Evolutionary conservation across 345 rosid genomes (phyloP).

Genomic region (Salix brachista): DNA sequence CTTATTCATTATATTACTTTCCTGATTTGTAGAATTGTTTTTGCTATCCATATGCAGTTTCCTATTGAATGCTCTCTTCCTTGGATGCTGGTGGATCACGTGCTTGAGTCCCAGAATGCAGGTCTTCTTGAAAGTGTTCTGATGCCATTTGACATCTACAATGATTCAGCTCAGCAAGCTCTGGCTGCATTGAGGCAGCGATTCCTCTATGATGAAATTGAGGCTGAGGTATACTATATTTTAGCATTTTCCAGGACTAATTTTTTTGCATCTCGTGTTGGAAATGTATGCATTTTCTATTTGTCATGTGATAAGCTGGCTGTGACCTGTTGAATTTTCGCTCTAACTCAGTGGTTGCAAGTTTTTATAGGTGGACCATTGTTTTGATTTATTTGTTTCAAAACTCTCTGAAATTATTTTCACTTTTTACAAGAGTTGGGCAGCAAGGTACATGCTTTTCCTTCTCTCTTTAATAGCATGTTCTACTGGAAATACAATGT

Average conservation of each 20-base stretch:
- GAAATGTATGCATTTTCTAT: neutral
- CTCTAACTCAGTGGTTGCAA: neutral
- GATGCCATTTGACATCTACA: conserved; percentile 91
- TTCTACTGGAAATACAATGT: conserved; percentile 11
- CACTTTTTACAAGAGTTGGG: conserved; percentile 98
- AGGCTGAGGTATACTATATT: conserved; percentile 73
- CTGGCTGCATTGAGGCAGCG: conserved; percentile 79
- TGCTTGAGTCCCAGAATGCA: conserved; percentile 71
- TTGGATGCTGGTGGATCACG: conserved; percentile 94
- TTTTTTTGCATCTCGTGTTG: conserved; percentile 3
- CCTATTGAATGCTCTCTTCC: conserved; percentile 99
- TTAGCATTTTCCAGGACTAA: neutral
- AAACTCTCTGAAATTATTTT: conserved; percentile 75
- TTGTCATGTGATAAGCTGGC: neutral
- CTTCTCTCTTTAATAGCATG: neutral
- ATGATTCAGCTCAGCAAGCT: conserved; percentile 99
- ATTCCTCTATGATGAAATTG: conserved; percentile 98
- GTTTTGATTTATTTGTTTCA: conserved; percentile 91
- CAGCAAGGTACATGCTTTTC: conserved; percentile 63
- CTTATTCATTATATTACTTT: neutral
- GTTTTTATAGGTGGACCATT: conserved; percentile 78
- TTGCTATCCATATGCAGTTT: conserved; percentile 46
- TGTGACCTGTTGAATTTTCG: conserved; percentile 3
- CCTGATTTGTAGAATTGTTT: neutral
- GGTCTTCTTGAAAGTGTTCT: conserved; percentile 92